These are phyloP conservation scores for Dichotomopilus funicola DNA, from an alignment of 2,329 filamentous ascomycete species.

Conservation along the genomic window DNA sequence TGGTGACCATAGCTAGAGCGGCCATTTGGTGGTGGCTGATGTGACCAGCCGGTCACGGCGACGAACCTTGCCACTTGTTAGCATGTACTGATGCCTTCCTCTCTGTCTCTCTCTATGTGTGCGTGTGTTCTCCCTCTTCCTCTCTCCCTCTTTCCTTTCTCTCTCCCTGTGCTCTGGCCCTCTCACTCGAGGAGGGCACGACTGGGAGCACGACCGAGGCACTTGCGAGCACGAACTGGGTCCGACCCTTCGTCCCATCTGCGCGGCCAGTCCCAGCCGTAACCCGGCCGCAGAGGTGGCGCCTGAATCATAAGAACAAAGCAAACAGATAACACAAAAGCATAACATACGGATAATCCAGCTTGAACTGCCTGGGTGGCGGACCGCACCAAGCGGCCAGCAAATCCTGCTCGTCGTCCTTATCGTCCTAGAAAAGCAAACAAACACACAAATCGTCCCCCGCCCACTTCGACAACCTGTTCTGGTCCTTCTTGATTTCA, in stretches of 20 bases:
- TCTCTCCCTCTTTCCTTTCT: too few species aligned
- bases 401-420: conserved; percentile 17
- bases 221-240: not conserved
- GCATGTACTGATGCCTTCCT: conserved; percentile 21
- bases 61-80: conserved; percentile 21
- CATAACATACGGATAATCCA: conserved; percentile 24
- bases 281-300: not conserved
- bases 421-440: conserved; percentile 3
- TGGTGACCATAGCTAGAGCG: conserved; percentile 40
- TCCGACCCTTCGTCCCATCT: not conserved
- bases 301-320: not conserved
- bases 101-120: conserved; percentile 7
- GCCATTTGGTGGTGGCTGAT: conserved; percentile 16
- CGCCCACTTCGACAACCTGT: not conserved
- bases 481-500: not conserved
- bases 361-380: conserved; percentile 12
- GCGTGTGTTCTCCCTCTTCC: not conserved
- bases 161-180: too few species aligned
- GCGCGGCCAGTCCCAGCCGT: not conserved
- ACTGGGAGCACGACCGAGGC: too few species aligned
- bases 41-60: conserved; percentile 24
- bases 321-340: not conserved
- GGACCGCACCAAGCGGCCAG: conserved; percentile 24
- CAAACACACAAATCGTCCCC: conserved; percentile 8
- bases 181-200: too few species aligned